Conservation (phyloP, 108 stramenopile species). For the Fistulifera pelliculosa region DNA sequence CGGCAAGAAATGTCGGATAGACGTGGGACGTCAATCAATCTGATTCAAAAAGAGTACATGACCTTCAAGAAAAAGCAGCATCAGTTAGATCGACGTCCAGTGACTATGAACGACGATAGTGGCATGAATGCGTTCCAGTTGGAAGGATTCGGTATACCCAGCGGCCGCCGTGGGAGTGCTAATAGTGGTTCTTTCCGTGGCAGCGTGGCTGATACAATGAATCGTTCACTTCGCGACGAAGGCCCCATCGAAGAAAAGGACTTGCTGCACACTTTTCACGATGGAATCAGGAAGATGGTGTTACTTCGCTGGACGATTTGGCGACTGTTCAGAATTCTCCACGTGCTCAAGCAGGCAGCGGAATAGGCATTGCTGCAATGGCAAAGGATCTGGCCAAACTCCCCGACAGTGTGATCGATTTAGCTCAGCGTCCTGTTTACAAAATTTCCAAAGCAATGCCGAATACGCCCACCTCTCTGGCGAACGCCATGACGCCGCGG, state of each 20-base stretch:
- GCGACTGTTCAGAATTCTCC: constrained; percentile 1
- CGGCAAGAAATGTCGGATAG: constrained; percentile 12
- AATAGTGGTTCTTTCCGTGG: no score
- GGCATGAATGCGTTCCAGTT: background rate
- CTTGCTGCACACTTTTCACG: background rate
- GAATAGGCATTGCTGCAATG: no score
- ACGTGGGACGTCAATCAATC: constrained; percentile 3
- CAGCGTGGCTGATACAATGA: background rate
- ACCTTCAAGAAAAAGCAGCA: background rate
- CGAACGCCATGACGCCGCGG: no score
- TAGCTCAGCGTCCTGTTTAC: no score
- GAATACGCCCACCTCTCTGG: no score
- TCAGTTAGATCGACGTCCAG: background rate
- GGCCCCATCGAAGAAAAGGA: background rate
- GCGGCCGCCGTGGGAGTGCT: no score
- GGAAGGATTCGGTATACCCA: background rate
- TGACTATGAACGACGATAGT: background rate
- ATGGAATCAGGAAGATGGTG: background rate
- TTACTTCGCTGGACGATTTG: background rate
- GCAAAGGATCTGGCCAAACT: no score
- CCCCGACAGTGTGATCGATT: no score
- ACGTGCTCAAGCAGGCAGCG: background rate
- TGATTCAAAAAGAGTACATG: constrained; percentile 10
- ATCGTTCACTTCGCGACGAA: background rate
- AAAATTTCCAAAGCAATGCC: no score